phyloP scores from a whole-genome alignment of 345 rosid genomes.

The Durio zibethinus region DNA sequence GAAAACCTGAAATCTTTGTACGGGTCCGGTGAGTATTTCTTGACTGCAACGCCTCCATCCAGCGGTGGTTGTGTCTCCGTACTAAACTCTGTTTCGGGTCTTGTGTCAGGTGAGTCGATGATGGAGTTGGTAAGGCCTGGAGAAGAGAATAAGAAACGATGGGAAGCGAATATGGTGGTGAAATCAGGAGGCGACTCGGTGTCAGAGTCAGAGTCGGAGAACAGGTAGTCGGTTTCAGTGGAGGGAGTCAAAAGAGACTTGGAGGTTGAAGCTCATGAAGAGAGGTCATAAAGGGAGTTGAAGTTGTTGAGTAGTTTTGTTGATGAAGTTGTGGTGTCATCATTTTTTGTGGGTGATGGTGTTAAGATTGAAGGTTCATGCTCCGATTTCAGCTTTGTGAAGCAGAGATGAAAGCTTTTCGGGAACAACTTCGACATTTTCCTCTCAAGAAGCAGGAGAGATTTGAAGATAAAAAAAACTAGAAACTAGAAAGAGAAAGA shows the following conservation, averaged over 20 bases:
- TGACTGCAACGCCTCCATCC: slow-evolving; percentile 55
- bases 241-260: slow-evolving; percentile 33
- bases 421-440: slow-evolving; percentile 58
- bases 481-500: not conserved
- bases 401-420: slow-evolving; percentile 61
- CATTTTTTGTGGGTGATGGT: slow-evolving; percentile 27
- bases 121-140: slow-evolving; percentile 92
- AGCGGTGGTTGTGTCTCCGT: slow-evolving; percentile 7
- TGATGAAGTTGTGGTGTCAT: not conserved
- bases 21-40: slow-evolving; percentile 72
- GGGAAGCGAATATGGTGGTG: slow-evolving; percentile 71
- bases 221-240: slow-evolving; percentile 18
- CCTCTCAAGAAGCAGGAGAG: not conserved
- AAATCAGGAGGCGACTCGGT: slow-evolving; percentile 42
- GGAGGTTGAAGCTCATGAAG: slow-evolving; percentile 33
- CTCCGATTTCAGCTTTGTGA: slow-evolving; percentile 39
- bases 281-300: slow-evolving; percentile 37
- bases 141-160: slow-evolving; percentile 89
- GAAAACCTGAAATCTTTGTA: slow-evolving; percentile 71
- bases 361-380: slow-evolving; percentile 25
- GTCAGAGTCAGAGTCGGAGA: slow-evolving; percentile 33
- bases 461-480: not conserved
- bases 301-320: slow-evolving; percentile 31
- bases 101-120: slow-evolving; percentile 42
- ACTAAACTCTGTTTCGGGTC: not conserved